phyloP scores from a whole-genome alignment of 768 basidiomycete genomes.

The Pleurotus tuber-regium region DNA sequence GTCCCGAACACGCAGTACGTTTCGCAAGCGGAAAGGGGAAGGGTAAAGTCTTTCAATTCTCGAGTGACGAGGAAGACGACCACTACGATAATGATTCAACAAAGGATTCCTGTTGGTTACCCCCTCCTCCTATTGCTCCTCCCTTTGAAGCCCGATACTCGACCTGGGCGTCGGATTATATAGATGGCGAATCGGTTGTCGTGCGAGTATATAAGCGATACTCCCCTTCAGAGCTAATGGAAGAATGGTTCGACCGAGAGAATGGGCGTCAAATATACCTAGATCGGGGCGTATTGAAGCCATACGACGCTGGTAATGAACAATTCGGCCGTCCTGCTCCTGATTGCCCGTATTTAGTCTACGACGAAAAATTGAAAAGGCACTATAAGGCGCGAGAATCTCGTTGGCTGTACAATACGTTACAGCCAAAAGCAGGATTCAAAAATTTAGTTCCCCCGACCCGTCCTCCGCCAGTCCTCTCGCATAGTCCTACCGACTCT shows the following conservation, averaged over 20 bases:
- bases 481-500: neutral
- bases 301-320: neutral
- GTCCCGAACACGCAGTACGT: neutral
- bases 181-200: neutral
- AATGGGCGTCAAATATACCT: neutral
- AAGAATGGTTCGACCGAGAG: neutral
- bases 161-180: neutral
- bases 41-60: neutral
- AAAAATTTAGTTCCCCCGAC: neutral
- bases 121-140: neutral
- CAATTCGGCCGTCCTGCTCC: neutral
- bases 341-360: no score
- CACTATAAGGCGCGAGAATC: neutral
- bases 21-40: neutral
- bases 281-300: neutral
- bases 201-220: neutral
- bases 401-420: neutral
- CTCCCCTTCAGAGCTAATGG: neutral
- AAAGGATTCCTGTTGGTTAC: neutral
- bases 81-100: neutral
- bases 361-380: neutral
- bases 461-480: neutral
- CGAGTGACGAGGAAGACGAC: neutral
- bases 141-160: neutral
- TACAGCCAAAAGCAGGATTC: neutral